Base-by-base conservation (phyloP, 768 basidiomycete species). In the Imleria badia region DNA sequence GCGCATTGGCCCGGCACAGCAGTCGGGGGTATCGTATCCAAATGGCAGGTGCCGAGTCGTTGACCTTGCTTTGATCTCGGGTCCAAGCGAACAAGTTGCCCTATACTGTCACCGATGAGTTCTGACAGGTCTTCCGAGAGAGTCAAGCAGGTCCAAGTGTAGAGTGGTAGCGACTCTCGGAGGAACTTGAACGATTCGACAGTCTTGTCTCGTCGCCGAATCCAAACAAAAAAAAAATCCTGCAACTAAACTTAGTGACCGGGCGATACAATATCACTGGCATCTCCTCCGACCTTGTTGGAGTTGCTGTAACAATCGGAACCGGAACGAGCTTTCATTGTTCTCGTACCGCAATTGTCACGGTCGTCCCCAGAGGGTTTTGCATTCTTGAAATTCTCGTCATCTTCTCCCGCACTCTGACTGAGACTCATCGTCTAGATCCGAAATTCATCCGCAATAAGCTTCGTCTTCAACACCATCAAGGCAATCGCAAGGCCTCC, bases 1-100 rank as follows among this genome's bases (percentile, higher is more conserved):
- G 29, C 26, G 42, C 23, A 23, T 35, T 22, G 58, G 51, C 26
- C 41, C 6, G 40, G 44, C 34, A 35, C 33, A 43, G 20, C 15
- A 31, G 45, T 6, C 26, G 26, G 26, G n/a, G 23, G 8, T 19
- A 36, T 26, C 29, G 41, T 35, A 42, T 8, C 23, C 26, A 10
- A 39, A 39, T 54, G 62, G 55, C 41, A 52, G 39, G 23, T 51
- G 52, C 63, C 63, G 54, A 41, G 22, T 23, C n/a, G 23, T 13
- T 23, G 55, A 14, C 45, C 50, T 65, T 65, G 63, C 62, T 61
- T 63, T 63, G 55, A 61, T 39, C 46, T 45, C 39, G 44, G 50
- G 52, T 34, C 41, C 48, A 50, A 48, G 51, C 62, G 45, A 29
- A 10, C 26, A 26, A 26, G 4, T 26, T 26, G 26, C 3, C 26